phyloP scores from a whole-genome alignment of 2,329 filamentous ascomycete species.

The Aspergillus hiratsukae region DNA sequence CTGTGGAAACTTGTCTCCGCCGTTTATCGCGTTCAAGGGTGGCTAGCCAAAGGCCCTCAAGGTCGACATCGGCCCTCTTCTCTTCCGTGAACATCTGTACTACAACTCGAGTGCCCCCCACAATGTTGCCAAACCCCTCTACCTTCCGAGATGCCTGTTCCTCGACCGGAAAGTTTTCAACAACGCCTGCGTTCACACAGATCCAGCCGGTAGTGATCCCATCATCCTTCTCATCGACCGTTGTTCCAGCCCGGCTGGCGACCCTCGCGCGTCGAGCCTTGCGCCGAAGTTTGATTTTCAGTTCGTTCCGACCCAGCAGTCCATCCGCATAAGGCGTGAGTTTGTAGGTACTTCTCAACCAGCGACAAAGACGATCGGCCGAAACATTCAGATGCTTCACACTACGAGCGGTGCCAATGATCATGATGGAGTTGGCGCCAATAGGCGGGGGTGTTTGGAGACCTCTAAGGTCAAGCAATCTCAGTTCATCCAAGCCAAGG shows the following conservation, averaged over 20 bases:
- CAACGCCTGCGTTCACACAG: slow-evolving; percentile 79
- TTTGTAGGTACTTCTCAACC: slow-evolving; percentile 69
- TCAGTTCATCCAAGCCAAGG: slow-evolving; percentile 77
- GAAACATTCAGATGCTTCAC: slow-evolving; percentile 91
- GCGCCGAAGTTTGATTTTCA: slow-evolving; percentile 79
- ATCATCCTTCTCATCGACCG: slow-evolving; percentile 62
- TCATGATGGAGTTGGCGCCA: slow-evolving; percentile 84
- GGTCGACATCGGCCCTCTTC: slow-evolving; percentile 62
- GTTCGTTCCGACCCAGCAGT: slow-evolving; percentile 79
- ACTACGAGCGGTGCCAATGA: slow-evolving; percentile 84
- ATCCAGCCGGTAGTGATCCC: slow-evolving; percentile 94
- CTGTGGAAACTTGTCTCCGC: slow-evolving; percentile 33
- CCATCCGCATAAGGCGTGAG: slow-evolving; percentile 79
- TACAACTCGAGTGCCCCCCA: slow-evolving; percentile 58
- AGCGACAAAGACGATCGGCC: slow-evolving; percentile 82
- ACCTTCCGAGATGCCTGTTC: slow-evolving; percentile 40
- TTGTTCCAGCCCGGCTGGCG: slow-evolving; percentile 65
- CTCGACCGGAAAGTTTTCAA: slow-evolving; percentile 49
- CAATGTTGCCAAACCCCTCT: slow-evolving; percentile 69
- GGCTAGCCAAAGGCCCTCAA: slow-evolving; percentile 61
- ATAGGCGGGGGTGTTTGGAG: slow-evolving; percentile 84
- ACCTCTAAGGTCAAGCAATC: slow-evolving; percentile 73
- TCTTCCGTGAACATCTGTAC: slow-evolving; percentile 69
- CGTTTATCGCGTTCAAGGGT: slow-evolving; percentile 39
- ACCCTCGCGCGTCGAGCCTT: slow-evolving; percentile 78